Evolutionary conservation across 2,329 filamentous ascomycete genomes (phyloP), one percentile per base, ranked within the genome.

Genomic region (Monosporascus sp.): DNA sequence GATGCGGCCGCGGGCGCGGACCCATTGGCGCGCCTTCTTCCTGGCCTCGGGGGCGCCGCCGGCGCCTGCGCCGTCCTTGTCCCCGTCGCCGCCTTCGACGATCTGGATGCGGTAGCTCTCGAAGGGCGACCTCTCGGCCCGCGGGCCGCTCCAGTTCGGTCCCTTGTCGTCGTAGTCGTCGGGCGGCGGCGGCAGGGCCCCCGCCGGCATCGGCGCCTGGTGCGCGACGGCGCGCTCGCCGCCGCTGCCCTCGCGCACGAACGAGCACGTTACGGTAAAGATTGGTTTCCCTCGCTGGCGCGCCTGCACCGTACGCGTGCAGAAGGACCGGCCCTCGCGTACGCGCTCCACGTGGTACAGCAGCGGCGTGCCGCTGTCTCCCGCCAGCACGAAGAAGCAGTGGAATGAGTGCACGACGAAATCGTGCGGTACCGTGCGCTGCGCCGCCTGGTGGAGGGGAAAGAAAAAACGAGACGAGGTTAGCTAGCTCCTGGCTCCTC

Each of bases 381-480:
- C 94, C 5, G 93, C 92, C 2, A 97, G 84, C 36, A 99, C 85
- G 71, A 99, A 99, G 77, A 97, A 99, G 81, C 94, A 97, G 80
- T 99, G 94, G 88, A 96, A 97, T 67, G 88, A 93, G 77, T 99
- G 94, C 48, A 94, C 84, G 54, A 85, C 82, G 72, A 96, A 97
- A 67, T 89, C 79, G 25, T 77, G 70, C 0, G 88, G 86, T 2
- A 99, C 89, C 8, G 94, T 99, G 66, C 85, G 83, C 70, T 96
- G 91, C 24, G 90, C 94, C 2, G 94, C 90, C 46, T 88, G 48
- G n/a, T 42, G 41, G 46, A 17, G n/a, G 42, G 22, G 20, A n/a
- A 22, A 31, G 7, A 31, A n/a, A 46, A 24, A 4, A 6, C 17
- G 20, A 14, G n/a, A 20, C 5, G 6, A 44, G 41, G n/a, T n/a